Conservation (phyloP, 2,329 filamentous ascomycete species). For the Cercospora zeae-maydis region DNA sequence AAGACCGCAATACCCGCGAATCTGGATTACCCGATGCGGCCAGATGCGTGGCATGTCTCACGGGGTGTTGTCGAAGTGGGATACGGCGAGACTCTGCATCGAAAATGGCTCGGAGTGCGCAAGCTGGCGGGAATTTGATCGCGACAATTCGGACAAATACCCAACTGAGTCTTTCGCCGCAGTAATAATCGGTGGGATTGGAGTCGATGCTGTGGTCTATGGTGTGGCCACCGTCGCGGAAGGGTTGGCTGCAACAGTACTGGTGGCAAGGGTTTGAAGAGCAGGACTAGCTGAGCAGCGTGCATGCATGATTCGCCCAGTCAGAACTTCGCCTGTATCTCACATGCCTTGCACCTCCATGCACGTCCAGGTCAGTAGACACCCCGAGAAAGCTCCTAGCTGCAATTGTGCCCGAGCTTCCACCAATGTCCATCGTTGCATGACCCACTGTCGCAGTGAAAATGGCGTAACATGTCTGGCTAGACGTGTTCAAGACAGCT, state of each 20-base stretch:
- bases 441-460: constrained; percentile 8
- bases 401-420: constrained; percentile 11
- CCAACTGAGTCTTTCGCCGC: not conserved
- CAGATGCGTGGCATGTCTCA: constrained; percentile 42
- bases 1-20: constrained; percentile 76
- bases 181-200: not conserved
- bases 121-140: constrained; percentile 34
- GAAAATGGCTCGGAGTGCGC: constrained; percentile 41
- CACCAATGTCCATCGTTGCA: constrained; percentile 9
- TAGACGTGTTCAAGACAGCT: constrained; percentile 4
- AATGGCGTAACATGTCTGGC: not conserved
- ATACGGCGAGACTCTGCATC: constrained; percentile 42
- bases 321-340: not conserved
- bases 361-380: not conserved
- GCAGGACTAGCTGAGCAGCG: not conserved
- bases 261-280: not conserved
- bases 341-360: not conserved
- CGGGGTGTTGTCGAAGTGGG: constrained; percentile 49
- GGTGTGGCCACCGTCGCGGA: not conserved
- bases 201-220: not conserved
- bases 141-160: constrained; percentile 4
- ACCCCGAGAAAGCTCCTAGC: constrained; percentile 2
- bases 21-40: constrained; percentile 72
- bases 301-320: not conserved
- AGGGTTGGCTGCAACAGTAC: not conserved